Evolutionary conservation across 2,329 filamentous ascomycete species (phyloP).

Genomic region (Talaromyces sp.): DNA sequence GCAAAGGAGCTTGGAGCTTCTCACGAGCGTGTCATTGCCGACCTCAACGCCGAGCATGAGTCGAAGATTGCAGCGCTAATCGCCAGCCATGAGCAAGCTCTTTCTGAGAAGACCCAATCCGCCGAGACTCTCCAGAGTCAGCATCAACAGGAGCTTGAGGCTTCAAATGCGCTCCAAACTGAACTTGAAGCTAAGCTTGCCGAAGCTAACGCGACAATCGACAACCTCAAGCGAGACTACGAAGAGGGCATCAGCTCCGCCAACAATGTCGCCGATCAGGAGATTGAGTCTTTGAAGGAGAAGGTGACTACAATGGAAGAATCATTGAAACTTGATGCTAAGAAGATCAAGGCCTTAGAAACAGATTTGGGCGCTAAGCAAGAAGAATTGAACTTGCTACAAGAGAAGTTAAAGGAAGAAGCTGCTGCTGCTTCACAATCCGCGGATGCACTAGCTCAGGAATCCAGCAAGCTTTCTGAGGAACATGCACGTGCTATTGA

Average conservation of each 20-base stretch:
- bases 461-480: conserved; percentile 30
- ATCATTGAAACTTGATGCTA: conserved; percentile 30
- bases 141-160: conserved; percentile 34
- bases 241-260: conserved; percentile 35
- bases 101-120: conserved; percentile 31
- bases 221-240: conserved; percentile 27
- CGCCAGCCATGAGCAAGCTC: conserved; percentile 33
- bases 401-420: conserved; percentile 37
- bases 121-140: conserved; percentile 32
- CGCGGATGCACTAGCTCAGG: conserved; percentile 33
- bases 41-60: conserved; percentile 31
- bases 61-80: conserved; percentile 24
- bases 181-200: conserved; percentile 34
- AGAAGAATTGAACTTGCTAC: conserved; percentile 36
- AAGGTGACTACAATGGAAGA: conserved; percentile 35
- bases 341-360: conserved; percentile 35
- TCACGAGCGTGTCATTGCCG: conserved; percentile 30
- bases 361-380: conserved; percentile 36
- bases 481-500: conserved; percentile 35
- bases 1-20: conserved; percentile 28
- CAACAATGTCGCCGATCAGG: conserved; percentile 33
- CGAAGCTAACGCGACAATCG: conserved; percentile 34
- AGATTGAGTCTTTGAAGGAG: conserved; percentile 36
- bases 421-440: conserved; percentile 32
- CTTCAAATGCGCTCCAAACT: conserved; percentile 32